A percentile compares a stretch with the other conserved stretches of the same genome.
These are phyloP conservation scores for Cutaneotrichosporon dermatis DNA, from an alignment of 1,284 basidiomycete species.

Conservation along the genomic window DNA sequence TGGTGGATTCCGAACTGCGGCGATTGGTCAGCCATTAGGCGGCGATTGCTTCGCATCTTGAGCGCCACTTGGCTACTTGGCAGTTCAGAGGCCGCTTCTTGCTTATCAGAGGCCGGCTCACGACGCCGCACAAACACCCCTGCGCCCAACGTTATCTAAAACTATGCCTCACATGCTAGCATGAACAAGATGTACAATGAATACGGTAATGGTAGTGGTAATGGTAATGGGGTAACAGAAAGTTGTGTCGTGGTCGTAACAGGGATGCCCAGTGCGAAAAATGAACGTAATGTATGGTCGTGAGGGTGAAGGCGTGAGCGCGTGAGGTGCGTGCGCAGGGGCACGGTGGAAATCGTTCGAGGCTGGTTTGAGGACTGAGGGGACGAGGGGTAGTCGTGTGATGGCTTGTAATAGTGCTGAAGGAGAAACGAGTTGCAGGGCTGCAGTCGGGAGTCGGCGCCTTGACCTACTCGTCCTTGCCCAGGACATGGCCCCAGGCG, in stretches of 20 bases:
- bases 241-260: not conserved
- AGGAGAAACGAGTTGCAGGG: not conserved
- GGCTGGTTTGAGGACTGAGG: too few relatives aligned
- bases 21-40: too few relatives aligned
- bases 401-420: not conserved
- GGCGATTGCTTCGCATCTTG: too few relatives aligned
- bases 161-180: conserved; percentile 2
- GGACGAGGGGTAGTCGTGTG: not conserved
- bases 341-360: too few relatives aligned
- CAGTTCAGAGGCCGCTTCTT: too few relatives aligned
- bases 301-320: not conserved
- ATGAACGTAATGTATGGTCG: not conserved
- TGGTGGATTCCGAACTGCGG: too few relatives aligned
- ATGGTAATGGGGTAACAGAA: not conserved
- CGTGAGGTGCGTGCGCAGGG: too few relatives aligned
- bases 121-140: too few relatives aligned
- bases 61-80: too few relatives aligned
- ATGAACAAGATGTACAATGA: conserved; percentile 5
- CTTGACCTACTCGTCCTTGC: not conserved
- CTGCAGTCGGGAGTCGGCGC: not conserved
- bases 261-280: not conserved
- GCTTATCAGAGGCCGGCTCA: too few relatives aligned
- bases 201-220: not conserved
- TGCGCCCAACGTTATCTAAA: too few relatives aligned
- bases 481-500: conserved; percentile 19